Conservation (phyloP, 140 eudicot genomes). For the Erigeron philadelphicus region DNA sequence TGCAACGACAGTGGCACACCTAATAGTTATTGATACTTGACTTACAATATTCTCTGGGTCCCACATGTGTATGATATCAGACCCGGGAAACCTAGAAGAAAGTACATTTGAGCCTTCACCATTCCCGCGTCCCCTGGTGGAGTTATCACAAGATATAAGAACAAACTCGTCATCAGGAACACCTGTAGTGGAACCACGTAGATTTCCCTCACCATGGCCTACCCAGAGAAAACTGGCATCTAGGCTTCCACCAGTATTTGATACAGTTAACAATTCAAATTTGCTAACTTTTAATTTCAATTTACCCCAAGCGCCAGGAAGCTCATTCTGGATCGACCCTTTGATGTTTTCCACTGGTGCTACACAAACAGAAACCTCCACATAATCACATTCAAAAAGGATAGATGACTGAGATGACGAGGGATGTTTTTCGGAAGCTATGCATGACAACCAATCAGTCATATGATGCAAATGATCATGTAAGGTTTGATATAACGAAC, state of each 20-base stretch:
- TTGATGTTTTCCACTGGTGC: constrained; percentile 36
- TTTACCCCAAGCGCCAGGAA: constrained; percentile 79
- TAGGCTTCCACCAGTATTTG: constrained; percentile 55
- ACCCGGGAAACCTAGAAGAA: constrained; percentile 67
- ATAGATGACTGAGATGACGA: constrained; percentile 49
- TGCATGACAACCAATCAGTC: constrained; percentile 34
- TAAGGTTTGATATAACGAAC: constrained; percentile 40
- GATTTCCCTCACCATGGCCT: constrained; percentile 62
- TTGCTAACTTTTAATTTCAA: constrained; percentile 47
- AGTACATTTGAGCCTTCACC: constrained; percentile 83
- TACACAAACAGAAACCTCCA: constrained; percentile 41
- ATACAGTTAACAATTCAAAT: constrained; percentile 62
- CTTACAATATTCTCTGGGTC: constrained; percentile 47
- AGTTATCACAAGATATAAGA: constrained; percentile 62
- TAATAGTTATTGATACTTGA: constrained; percentile 49
- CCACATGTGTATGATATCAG: constrained; percentile 60
- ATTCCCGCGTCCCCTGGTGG: constrained; percentile 72
- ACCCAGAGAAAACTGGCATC: constrained; percentile 58
- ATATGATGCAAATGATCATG: constrained; percentile 40
- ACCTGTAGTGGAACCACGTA: constrained; percentile 63
- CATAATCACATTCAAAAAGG: constrained; percentile 57
- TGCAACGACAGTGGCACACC: constrained; percentile 75
- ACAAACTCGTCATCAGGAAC: constrained; percentile 47
- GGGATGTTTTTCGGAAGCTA: constrained; percentile 31
- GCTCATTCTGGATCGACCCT: constrained; percentile 60